phyloP scores from a whole-genome alignment of 495 filamentous ascomycete species.

The Trichoderma parareesei region DNA sequence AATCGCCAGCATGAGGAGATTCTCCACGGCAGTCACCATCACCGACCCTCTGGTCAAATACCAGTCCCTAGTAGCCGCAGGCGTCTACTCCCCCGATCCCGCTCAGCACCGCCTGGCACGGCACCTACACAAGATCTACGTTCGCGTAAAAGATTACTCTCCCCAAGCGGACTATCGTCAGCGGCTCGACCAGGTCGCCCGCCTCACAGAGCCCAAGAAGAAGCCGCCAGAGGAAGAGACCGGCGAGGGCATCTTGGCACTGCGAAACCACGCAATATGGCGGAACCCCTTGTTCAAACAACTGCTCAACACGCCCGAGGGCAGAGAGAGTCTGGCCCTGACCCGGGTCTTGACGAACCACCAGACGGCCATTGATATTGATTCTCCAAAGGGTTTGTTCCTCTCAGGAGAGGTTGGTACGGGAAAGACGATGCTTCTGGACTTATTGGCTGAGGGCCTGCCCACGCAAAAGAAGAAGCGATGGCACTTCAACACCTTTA shows the following conservation, averaged over 20 bases:
- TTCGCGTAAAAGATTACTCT: conserved; percentile 58
- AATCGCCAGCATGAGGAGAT: conserved; percentile 24
- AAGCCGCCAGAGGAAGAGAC: conserved; percentile 16
- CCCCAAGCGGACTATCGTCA: conserved; percentile 53
- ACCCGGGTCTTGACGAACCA: conserved; percentile 51
- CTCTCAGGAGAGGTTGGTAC: conserved; percentile 66
- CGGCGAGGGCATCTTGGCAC: conserved; percentile 25
- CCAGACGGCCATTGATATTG: conserved; percentile 52
- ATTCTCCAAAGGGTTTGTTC: conserved; percentile 57
- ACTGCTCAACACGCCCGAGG: conserved; percentile 28
- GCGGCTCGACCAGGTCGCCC: conserved; percentile 43
- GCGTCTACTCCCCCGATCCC: conserved; percentile 50
- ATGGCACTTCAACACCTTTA: conserved; percentile 72
- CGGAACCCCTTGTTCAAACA: conserved; percentile 42
- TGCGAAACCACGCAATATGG: conserved; percentile 37
- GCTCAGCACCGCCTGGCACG: conserved; percentile 60
- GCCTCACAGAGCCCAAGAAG: conserved; percentile 30
- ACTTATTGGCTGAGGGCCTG: conserved; percentile 58
- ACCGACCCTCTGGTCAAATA: conserved; percentile 68
- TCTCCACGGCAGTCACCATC: conserved; percentile 46
- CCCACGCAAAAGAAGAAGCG: conserved; percentile 57
- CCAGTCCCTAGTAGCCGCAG: conserved; percentile 50
- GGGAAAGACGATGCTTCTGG: conserved; percentile 63
- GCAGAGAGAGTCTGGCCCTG: conserved; percentile 47
- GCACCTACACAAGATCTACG: conserved; percentile 61